phyloP scores from a whole-genome alignment of 192 early-diverging fungal species.

The Physocladia obscura region DNA sequence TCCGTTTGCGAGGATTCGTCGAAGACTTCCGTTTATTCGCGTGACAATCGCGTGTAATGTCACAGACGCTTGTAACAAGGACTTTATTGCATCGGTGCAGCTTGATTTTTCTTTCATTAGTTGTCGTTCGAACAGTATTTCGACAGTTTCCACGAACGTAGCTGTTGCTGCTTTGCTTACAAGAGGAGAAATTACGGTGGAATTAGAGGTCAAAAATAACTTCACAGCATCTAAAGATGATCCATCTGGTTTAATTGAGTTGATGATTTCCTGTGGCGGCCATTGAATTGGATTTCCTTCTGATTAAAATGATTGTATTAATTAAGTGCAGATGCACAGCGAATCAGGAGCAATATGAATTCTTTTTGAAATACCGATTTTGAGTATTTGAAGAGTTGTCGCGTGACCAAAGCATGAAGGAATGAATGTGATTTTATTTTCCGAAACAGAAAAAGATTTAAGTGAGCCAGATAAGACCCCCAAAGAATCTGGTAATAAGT shows the following conservation, averaged over 20 bases:
- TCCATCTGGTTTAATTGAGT: not conserved
- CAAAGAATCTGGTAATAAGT: constrained; percentile 7
- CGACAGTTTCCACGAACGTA: not conserved
- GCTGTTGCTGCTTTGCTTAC: no score
- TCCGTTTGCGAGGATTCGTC: no score
- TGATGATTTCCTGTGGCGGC: constrained; percentile 4
- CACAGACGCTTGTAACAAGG: not conserved
- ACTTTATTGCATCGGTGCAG: not conserved
- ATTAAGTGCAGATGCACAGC: not conserved
- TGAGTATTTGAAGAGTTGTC: not conserved
- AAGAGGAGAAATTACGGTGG: no score
- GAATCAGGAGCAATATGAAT: not conserved
- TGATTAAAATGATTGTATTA: not conserved
- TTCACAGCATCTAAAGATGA: not conserved
- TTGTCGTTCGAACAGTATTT: not conserved
- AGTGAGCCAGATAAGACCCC: not conserved
- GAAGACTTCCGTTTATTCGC: no score
- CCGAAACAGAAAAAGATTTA: constrained; percentile 10
- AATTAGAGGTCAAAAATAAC: not conserved
- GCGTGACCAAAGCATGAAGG: not conserved
- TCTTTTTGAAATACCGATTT: not conserved
- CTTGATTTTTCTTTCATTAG: not conserved
- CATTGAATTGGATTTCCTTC: constrained; percentile 16
- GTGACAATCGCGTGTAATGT: not conserved
- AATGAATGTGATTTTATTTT: constrained; percentile 1